Conservation (phyloP, 495 filamentous ascomycete genomes). For the Aspergillus ostianus region DNA sequence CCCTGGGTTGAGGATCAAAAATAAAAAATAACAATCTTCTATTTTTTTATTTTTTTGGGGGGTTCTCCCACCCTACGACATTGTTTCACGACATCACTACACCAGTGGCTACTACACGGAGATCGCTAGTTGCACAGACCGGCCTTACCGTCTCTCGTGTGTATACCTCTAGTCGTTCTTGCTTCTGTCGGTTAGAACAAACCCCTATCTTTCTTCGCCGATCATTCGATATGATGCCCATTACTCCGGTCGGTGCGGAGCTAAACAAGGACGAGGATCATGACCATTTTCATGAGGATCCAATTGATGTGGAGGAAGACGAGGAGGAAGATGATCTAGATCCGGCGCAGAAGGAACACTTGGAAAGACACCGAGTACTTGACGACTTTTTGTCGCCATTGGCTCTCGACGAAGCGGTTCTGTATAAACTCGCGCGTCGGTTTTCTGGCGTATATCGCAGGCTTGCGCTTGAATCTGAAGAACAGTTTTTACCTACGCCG, state of each 20-base stretch:
- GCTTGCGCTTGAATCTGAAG: conserved; percentile 61
- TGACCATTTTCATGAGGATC: conserved; percentile 36
- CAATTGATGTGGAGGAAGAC: conserved; percentile 42
- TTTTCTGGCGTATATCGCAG: conserved; percentile 60
- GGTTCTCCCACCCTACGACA: neutral
- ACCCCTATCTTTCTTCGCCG: neutral
- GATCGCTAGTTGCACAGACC: neutral
- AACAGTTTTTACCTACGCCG: conserved; percentile 78
- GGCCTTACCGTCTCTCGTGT: neutral
- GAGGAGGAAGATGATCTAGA: conserved; percentile 41
- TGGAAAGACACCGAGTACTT: conserved; percentile 33
- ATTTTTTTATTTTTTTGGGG: neutral
- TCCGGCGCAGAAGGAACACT: conserved; percentile 29
- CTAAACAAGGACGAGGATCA: conserved; percentile 37
- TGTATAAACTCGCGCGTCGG: conserved; percentile 59
- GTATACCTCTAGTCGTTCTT: neutral
- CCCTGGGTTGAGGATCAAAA: neutral
- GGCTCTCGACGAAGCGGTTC: conserved; percentile 40
- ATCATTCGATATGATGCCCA: conserved; percentile 28
- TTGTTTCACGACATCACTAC: neutral
- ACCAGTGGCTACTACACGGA: neutral
- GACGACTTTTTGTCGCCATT: conserved; percentile 43
- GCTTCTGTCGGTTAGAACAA: neutral
- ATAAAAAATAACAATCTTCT: neutral
- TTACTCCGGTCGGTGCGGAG: conserved; percentile 28